Conservation (phyloP, 108 stramenopile species). For the Nitzschia sp. region DNA sequence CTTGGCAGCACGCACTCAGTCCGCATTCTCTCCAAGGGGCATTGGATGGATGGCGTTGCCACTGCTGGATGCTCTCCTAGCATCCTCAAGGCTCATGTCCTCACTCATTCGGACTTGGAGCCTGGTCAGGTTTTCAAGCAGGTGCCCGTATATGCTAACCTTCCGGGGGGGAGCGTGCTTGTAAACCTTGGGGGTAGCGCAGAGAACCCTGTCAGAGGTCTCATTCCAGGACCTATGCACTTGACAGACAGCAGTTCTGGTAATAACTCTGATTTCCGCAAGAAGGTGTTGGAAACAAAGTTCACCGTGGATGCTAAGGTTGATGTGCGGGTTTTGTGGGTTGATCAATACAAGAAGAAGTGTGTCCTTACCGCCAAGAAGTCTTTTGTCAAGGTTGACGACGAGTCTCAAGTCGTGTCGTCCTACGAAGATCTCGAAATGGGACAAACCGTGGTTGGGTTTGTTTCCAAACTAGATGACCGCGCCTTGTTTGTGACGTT, state of each 20-base stretch:
- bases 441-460: slow-evolving; percentile 60
- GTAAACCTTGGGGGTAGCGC: slow-evolving; percentile 59
- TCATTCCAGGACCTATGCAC: slow-evolving; percentile 64
- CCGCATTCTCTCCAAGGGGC: slow-evolving; percentile 65
- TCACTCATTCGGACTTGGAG: slow-evolving; percentile 72
- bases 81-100: slow-evolving; percentile 72
- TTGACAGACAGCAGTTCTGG: slow-evolving; percentile 49
- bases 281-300: slow-evolving; percentile 63
- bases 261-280: slow-evolving; percentile 54
- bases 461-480: slow-evolving; percentile 74
- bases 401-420: slow-evolving; percentile 40
- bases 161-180: slow-evolving; percentile 63
- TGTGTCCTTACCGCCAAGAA: slow-evolving; percentile 84
- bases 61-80: slow-evolving; percentile 70
- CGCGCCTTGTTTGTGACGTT: slow-evolving; percentile 77
- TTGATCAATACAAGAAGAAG: slow-evolving; percentile 52
- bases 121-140: slow-evolving; percentile 69
- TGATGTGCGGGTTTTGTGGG: slow-evolving; percentile 72
- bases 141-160: slow-evolving; percentile 61
- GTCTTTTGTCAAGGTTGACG: slow-evolving; percentile 51
- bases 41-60: slow-evolving; percentile 76
- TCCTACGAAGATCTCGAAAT: slow-evolving; percentile 45
- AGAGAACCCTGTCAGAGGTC: slow-evolving; percentile 53
- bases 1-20: slow-evolving; percentile 59
- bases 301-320: slow-evolving; percentile 73